Evolutionary conservation across 805 yeast genomes (phyloP).

Genomic region (Kodamaea neixiangensis): DNA sequence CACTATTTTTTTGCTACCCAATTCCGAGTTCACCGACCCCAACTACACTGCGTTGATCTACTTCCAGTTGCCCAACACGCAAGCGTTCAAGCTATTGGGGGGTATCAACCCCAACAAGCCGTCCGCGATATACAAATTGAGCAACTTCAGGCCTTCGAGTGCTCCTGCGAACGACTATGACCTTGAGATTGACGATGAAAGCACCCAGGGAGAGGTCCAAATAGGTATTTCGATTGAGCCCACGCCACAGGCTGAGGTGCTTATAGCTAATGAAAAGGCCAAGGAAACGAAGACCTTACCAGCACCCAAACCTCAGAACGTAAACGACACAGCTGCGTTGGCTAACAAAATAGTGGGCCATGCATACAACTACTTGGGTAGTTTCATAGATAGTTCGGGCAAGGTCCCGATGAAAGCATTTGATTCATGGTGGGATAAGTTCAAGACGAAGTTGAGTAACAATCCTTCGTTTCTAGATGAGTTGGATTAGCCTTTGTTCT

Average conservation of each 20-base stretch:
- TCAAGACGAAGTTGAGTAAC: conserved; percentile 68
- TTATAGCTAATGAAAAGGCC: conserved; percentile 47
- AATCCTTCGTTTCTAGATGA: conserved; percentile 81
- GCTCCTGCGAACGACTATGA: conserved; percentile 33
- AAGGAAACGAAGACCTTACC: conserved; percentile 23
- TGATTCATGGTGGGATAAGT: conserved; percentile 95
- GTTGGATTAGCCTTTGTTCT: conserved; percentile 15
- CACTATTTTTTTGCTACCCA: conserved; percentile 84
- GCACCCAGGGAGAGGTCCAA: conserved; percentile 34
- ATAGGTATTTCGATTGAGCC: conserved; percentile 95
- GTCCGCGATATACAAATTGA: conserved; percentile 87
- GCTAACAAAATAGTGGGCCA: conserved; percentile 89
- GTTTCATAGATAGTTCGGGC: conserved; percentile 80
- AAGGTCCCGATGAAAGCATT: conserved; percentile 85
- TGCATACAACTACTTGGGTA: conserved; percentile 87
- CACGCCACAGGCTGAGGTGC: conserved; percentile 60
- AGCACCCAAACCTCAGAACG: conserved; percentile 21
- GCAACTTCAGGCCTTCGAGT: conserved; percentile 31
- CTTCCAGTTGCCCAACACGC: conserved; percentile 72
- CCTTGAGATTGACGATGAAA: conserved; percentile 32
- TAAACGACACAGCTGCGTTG: conserved; percentile 48
- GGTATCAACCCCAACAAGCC: conserved; percentile 68
- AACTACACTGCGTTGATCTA: conserved; percentile 81
- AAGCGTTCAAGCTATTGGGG: conserved; percentile 66
- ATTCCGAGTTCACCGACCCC: conserved; percentile 62